These are phyloP conservation scores for Ogataea hybrid DNA, from an alignment of 1,139 yeast genomes.

Conservation along the genomic window DNA sequence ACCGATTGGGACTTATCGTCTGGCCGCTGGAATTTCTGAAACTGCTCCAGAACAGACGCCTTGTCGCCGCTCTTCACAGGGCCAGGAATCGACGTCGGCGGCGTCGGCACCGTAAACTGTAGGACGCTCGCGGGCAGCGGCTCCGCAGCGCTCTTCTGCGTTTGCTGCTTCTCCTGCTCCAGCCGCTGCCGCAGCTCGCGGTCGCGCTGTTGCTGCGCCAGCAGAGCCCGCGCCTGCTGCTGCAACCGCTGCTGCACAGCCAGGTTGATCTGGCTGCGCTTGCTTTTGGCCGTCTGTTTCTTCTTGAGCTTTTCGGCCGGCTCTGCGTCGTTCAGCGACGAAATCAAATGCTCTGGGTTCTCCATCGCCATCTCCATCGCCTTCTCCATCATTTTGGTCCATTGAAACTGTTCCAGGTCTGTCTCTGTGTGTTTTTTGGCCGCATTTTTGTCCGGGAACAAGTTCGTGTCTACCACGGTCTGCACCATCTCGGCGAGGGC, in stretches of 20 bases:
- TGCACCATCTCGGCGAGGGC: constrained; percentile 41
- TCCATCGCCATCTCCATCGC: constrained; percentile 74
- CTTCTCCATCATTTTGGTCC: constrained; percentile 69
- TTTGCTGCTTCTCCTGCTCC: constrained; percentile 9
- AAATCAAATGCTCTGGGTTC: constrained; percentile 55
- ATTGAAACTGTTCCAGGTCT: constrained; percentile 45
- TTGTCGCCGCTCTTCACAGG: constrained; percentile 5
- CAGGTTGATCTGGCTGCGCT: constrained; percentile 14
- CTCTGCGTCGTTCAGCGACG: constrained; percentile 40
- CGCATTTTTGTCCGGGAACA: constrained; percentile 14
- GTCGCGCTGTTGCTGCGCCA: constrained; percentile 19
- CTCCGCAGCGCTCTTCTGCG: constrained; percentile 1
- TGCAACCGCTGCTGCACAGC: constrained; percentile 24
- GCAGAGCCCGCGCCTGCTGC: constrained; percentile 15
- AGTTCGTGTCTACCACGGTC: constrained; percentile 36
- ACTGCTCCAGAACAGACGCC: constrained; percentile 14
- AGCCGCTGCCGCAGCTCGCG: constrained; percentile 11
- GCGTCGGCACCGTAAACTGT: constrained; percentile 16
- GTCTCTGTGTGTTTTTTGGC: constrained; percentile 12
- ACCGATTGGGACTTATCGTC: constrained; percentile 41
- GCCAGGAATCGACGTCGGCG: constrained; percentile 13
- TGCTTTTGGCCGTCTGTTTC: constrained; percentile 4
- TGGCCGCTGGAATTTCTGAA: constrained; percentile 19
- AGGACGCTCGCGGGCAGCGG: constrained; percentile 12
- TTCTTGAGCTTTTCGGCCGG: constrained; percentile 6